phyloP scores from a whole-genome alignment of 169 alveolate genomes.

The Plasmodium knowlesi region DNA sequence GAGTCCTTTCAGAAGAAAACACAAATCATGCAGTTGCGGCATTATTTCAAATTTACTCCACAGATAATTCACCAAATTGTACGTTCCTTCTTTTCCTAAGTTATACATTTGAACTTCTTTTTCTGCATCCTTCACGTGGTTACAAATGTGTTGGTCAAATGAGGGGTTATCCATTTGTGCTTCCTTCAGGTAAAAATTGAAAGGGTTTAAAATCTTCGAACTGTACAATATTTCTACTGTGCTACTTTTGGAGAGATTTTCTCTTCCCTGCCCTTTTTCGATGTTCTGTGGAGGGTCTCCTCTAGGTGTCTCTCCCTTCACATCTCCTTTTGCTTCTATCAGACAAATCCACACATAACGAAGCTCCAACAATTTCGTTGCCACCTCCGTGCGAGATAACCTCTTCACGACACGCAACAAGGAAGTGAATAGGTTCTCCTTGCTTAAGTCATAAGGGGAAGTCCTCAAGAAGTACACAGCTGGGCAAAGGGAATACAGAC shows the following conservation, averaged over 20 bases:
- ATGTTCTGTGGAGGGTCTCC: not conserved
- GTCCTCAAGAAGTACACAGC: constrained; percentile 16
- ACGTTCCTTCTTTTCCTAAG: not conserved
- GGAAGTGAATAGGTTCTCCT: constrained; percentile 16
- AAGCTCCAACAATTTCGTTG: constrained; percentile 7
- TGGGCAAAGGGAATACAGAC: constrained; percentile 38
- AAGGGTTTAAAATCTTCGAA: constrained; percentile 20
- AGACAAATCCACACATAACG: constrained; percentile 1
- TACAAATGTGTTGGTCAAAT: not conserved
- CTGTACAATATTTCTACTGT: not conserved
- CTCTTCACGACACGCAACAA: constrained; percentile 1
- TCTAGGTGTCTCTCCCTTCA: not conserved
- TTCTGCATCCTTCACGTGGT: not conserved
- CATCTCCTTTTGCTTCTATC: not conserved
- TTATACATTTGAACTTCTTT: not conserved
- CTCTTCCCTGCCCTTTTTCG: not conserved
- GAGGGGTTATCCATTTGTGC: not conserved
- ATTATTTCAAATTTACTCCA: not conserved
- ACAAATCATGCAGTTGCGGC: constrained; percentile 29
- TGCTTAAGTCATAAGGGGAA: constrained; percentile 8
- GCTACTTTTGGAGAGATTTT: not conserved
- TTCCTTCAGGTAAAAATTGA: constrained; percentile 25
- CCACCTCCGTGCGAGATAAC: not conserved
- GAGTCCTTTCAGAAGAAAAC: constrained; percentile 5
- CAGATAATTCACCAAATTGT: not conserved